Percentiles rank a stretch among this genome's conserved stretches.
These are phyloP conservation scores for Exophiala lecanii-corni DNA, from an alignment of 2,329 filamentous ascomycete species.

Conservation along the genomic window DNA sequence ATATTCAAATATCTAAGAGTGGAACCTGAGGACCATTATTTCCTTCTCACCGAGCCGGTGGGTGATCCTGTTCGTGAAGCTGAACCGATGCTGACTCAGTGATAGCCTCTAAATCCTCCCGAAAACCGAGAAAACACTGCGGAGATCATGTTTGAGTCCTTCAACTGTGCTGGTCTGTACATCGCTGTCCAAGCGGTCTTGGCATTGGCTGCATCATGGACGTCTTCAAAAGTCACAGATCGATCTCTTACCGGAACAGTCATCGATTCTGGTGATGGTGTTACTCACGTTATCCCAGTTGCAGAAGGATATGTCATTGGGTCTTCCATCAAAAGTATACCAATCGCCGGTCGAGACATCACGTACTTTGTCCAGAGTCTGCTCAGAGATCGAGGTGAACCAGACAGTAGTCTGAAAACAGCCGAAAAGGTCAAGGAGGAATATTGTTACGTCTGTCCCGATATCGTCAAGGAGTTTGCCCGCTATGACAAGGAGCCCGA, in stretches of 20 bases:
- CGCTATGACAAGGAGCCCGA: slow-evolving; percentile 90
- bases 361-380: slow-evolving; percentile 98
- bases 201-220: slow-evolving; percentile 95
- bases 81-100: slow-evolving; percentile 7
- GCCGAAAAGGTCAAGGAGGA: slow-evolving; percentile 98
- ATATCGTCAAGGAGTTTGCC: slow-evolving; percentile 97
- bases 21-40: slow-evolving; percentile 97
- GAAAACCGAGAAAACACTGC: slow-evolving; percentile 99
- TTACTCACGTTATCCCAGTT: slow-evolving; percentile 97
- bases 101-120: slow-evolving; percentile 87
- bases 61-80: slow-evolving; percentile 29
- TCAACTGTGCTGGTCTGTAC: slow-evolving; percentile 98
- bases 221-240: slow-evolving; percentile 94
- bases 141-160: slow-evolving; percentile 99
- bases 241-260: slow-evolving; percentile 94
- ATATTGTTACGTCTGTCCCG: slow-evolving; percentile 96
- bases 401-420: slow-evolving; percentile 94
- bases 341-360: slow-evolving; percentile 94
- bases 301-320: slow-evolving; percentile 98
- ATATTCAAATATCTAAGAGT: slow-evolving; percentile 99
- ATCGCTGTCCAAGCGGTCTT: slow-evolving; percentile 98
- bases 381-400: slow-evolving; percentile 90
- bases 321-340: slow-evolving; percentile 98
- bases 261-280: slow-evolving; percentile 97
- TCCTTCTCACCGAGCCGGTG: slow-evolving; percentile 94